A percentile compares a stretch with the other conserved stretches of the same genome.
Evolutionary conservation across 441 rosid species (phyloP).

Genomic region (Gossypium davidsonii): DNA sequence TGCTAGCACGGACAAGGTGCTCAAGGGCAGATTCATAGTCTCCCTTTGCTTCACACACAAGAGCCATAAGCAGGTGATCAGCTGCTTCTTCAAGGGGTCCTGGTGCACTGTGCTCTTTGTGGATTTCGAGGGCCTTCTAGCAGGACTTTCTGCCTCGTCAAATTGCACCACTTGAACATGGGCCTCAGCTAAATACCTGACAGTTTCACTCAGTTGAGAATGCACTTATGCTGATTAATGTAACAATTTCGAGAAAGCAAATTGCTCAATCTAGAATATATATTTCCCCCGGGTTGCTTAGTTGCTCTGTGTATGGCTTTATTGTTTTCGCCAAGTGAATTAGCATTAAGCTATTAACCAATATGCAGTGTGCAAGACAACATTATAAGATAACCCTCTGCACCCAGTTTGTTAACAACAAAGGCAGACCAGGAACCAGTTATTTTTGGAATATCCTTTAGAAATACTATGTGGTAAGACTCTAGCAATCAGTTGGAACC

Average conservation of each 20-base stretch:
- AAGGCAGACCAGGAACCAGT: background rate
- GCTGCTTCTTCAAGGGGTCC: slow-evolving; percentile 36
- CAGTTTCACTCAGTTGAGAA: background rate
- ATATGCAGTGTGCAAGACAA: background rate
- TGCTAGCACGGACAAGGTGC: slow-evolving; percentile 24
- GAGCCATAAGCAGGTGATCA: slow-evolving; percentile 32
- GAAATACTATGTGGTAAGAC: background rate
- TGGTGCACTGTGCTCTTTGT: slow-evolving; percentile 22
- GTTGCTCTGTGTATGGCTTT: background rate
- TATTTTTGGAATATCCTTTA: background rate
- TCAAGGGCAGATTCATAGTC: slow-evolving; percentile 27
- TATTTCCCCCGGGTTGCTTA: background rate
- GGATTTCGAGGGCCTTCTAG: slow-evolving; percentile 31
- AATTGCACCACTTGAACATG: slow-evolving; percentile 38
- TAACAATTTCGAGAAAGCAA: background rate
- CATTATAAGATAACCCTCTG: background rate
- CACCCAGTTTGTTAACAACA: background rate
- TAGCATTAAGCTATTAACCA: background rate
- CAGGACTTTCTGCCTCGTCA: slow-evolving; percentile 31
- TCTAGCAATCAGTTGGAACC: background rate
- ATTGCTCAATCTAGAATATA: background rate
- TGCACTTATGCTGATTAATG: background rate
- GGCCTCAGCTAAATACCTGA: slow-evolving; percentile 40
- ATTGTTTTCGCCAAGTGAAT: background rate
- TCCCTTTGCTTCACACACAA: slow-evolving; percentile 31